Conservation (phyloP, 2,329 filamentous ascomycete genomes). For the Boeremia lycopersici region DNA sequence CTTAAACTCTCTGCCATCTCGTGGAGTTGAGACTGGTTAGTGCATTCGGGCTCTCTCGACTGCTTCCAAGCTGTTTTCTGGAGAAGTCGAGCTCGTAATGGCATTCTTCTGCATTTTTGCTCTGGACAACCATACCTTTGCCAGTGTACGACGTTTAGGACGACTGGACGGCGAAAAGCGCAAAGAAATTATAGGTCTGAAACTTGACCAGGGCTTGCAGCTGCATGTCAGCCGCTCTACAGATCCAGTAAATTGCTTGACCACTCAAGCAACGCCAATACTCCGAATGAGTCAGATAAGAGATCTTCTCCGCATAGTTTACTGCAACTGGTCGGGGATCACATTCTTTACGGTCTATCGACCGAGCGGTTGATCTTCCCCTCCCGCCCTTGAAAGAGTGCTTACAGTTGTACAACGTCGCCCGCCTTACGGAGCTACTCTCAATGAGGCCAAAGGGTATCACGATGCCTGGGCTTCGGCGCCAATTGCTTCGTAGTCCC, state of each 20-base stretch:
- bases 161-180: neutral
- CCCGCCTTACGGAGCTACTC: slow-evolving; percentile 11
- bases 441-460: slow-evolving; percentile 8
- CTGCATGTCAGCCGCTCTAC: slow-evolving; percentile 28
- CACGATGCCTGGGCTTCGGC: neutral
- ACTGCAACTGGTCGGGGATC: slow-evolving; percentile 12
- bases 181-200: slow-evolving; percentile 2
- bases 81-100: no score
- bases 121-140: neutral
- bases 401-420: slow-evolving; percentile 20
- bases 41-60: no score
- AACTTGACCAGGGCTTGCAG: slow-evolving; percentile 6
- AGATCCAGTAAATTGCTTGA: slow-evolving; percentile 24
- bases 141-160: neutral
- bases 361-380: slow-evolving; percentile 7
- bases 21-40: no score
- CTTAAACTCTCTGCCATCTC: no score
- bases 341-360: slow-evolving; percentile 5
- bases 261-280: slow-evolving; percentile 27
- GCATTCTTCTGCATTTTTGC: neutral
- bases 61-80: no score
- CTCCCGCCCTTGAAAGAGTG: slow-evolving; percentile 16
- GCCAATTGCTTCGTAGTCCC: neutral
- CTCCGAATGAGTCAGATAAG: slow-evolving; percentile 12
- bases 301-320: slow-evolving; percentile 1